phyloP scores from a whole-genome alignment of 495 filamentous ascomycete species.

The Podospora pseudopauciseta region DNA sequence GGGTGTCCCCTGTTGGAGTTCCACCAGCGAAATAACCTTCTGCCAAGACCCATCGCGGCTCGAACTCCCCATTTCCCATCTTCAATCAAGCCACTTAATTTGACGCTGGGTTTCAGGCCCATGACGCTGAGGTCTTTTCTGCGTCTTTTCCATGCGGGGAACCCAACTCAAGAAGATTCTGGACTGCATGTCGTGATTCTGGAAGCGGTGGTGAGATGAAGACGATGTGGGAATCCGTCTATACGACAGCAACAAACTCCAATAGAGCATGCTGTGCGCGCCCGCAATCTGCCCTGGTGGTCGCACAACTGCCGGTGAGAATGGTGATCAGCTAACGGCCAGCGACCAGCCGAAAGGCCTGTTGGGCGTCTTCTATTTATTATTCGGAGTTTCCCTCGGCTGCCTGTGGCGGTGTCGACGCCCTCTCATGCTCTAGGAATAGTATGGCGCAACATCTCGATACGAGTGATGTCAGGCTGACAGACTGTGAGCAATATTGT shows the following conservation, averaged over 20 bases:
- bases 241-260: conserved; percentile 4
- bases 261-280: conserved; percentile 3
- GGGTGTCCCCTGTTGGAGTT: conserved; percentile 6
- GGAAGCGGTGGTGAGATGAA: not conserved
- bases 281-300: not conserved
- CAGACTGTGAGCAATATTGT: not conserved
- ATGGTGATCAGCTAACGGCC: not conserved
- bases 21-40: conserved; percentile 19
- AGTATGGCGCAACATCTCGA: not conserved
- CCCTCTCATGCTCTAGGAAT: not conserved
- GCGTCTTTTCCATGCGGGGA: not conserved
- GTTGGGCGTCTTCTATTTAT: not conserved
- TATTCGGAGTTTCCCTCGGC: not conserved
- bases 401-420: not conserved
- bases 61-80: not conserved
- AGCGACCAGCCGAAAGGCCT: not conserved
- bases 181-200: conserved; percentile 8
- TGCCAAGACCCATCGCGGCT: conserved; percentile 12
- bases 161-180: not conserved
- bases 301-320: not conserved
- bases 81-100: conserved; percentile 7
- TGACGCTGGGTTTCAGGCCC: conserved; percentile 15
- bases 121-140: not conserved
- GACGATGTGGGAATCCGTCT: not conserved
- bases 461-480: conserved; percentile 1